phyloP scores from a whole-genome alignment of 441 rosid species.

The Pelargonium exstipulatum region DNA sequence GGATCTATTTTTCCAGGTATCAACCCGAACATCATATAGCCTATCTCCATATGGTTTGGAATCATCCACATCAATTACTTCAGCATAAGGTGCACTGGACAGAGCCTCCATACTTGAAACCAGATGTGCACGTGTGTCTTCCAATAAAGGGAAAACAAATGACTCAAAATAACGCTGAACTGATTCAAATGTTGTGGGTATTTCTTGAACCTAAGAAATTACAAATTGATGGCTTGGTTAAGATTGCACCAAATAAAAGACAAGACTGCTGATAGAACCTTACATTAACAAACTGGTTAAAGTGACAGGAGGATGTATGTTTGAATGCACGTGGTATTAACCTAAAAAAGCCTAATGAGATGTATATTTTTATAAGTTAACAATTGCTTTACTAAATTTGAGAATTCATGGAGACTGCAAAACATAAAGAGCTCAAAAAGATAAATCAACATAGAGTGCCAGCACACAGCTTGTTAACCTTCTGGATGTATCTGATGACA shows the following conservation, averaged over 20 bases:
- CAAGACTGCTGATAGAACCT: neutral
- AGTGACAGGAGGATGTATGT: neutral
- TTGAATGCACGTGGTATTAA: neutral
- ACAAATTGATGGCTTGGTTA: neutral
- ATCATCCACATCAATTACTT: slow-evolving; percentile 22
- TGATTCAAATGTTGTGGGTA: slow-evolving; percentile 36
- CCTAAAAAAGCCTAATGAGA: neutral
- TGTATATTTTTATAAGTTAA: neutral
- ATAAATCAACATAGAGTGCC: neutral
- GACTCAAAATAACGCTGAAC: slow-evolving; percentile 30
- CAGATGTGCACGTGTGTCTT: slow-evolving; percentile 41
- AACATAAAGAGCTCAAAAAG: neutral
- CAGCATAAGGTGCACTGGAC: slow-evolving; percentile 36
- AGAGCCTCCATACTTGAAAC: slow-evolving; percentile 31
- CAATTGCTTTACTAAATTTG: neutral
- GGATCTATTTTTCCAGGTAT: slow-evolving; percentile 39
- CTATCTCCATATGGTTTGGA: slow-evolving; percentile 11
- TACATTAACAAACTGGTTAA: neutral
- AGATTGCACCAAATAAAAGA: neutral
- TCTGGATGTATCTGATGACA: neutral
- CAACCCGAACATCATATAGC: slow-evolving; percentile 27
- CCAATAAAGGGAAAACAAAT: slow-evolving; percentile 40
- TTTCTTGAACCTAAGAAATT: slow-evolving; percentile 32
- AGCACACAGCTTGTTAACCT: neutral
- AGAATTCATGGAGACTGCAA: neutral